Percentiles rank a stretch among this genome's conserved stretches.
These are phyloP conservation scores for Acanthamoeba lugdunensis DNA, from an alignment of 208 protist genomes.

Conservation along the genomic window DNA sequence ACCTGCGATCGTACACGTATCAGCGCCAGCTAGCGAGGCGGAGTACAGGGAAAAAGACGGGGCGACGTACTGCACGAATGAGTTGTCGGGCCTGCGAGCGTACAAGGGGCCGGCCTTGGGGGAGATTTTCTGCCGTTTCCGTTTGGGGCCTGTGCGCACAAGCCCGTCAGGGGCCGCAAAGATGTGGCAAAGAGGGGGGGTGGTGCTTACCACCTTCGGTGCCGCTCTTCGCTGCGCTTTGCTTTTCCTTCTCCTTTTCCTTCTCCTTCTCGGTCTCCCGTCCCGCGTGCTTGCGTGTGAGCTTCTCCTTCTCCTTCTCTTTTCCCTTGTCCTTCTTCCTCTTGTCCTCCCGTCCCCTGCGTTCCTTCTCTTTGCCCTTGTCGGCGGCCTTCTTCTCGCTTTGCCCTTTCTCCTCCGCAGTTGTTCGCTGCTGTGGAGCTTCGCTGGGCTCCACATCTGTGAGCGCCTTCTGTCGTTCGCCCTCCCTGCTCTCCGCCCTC, in stretches of 20 bases:
- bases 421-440: not conserved
- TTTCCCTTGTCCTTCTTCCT: not conserved
- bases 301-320: not conserved
- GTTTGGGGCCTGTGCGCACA: not conserved
- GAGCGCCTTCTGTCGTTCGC: not conserved
- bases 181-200: not conserved
- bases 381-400: not conserved
- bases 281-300: not conserved
- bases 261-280: not conserved
- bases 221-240: not conserved
- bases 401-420: not conserved
- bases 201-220: not conserved
- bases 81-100: not conserved
- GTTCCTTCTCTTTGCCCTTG: not conserved
- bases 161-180: not conserved
- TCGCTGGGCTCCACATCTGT: not conserved
- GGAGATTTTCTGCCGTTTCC: not conserved
- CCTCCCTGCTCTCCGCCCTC: not conserved
- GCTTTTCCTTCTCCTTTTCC: not conserved
- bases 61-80: slow-evolving; percentile 58
- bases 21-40: not conserved
- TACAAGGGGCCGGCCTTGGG: slow-evolving; percentile 44
- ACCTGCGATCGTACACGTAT: not conserved
- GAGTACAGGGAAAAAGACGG: not conserved
- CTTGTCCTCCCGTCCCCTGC: not conserved